Conservation (phyloP, 805 yeast genomes). For the Lipomyces spencermartinsiae region DNA sequence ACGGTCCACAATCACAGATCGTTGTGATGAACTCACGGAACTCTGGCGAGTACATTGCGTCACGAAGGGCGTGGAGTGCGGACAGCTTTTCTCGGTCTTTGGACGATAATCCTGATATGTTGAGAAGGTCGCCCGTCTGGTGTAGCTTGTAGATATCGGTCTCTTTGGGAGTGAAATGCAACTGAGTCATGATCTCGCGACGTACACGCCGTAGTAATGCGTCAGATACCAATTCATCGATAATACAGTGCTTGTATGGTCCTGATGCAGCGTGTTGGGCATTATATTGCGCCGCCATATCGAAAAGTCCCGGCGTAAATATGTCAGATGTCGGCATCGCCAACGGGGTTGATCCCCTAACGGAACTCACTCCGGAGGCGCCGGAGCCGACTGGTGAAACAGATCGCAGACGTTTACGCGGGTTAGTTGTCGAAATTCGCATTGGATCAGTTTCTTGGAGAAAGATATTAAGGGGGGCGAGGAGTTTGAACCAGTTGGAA, state of each 20-base stretch:
- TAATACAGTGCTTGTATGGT: slow-evolving; percentile 92
- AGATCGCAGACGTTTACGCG: slow-evolving; percentile 28
- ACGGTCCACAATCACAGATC: slow-evolving; percentile 85
- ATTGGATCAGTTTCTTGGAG: not conserved
- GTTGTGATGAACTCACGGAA: slow-evolving; percentile 79
- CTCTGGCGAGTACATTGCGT: slow-evolving; percentile 84
- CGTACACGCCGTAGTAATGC: slow-evolving; percentile 78
- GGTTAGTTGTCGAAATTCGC: slow-evolving; percentile 4
- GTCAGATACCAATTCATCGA: slow-evolving; percentile 75
- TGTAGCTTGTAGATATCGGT: slow-evolving; percentile 92
- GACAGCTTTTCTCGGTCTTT: slow-evolving; percentile 77
- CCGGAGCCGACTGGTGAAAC: slow-evolving; percentile 31
- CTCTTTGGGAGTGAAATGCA: slow-evolving; percentile 92
- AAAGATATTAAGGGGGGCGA: not conserved
- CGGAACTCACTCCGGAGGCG: slow-evolving; percentile 22
- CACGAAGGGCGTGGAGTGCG: slow-evolving; percentile 75
- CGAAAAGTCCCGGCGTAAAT: slow-evolving; percentile 30
- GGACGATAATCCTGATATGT: slow-evolving; percentile 81
- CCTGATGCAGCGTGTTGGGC: slow-evolving; percentile 55
- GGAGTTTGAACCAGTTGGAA: not conserved
- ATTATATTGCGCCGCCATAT: slow-evolving; percentile 20
- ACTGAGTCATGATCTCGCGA: slow-evolving; percentile 78
- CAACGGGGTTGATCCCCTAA: slow-evolving; percentile 15
- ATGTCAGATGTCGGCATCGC: slow-evolving; percentile 16
- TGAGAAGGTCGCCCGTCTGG: slow-evolving; percentile 89